These are phyloP conservation scores for Saitozyma sp. DNA, from an alignment of 768 basidiomycete genomes.

Conservation along the genomic window DNA sequence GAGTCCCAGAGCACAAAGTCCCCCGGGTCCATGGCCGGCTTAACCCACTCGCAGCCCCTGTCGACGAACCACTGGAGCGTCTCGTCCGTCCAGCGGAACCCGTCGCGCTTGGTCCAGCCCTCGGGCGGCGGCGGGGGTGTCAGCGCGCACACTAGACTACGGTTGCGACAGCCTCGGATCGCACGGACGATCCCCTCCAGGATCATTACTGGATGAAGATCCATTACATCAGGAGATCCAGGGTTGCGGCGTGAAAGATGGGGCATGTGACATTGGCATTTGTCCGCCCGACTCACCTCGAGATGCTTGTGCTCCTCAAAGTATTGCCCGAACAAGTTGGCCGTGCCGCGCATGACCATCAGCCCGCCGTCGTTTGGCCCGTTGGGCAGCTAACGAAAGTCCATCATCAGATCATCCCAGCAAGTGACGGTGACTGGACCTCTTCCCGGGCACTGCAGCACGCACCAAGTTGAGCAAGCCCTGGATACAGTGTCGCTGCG, in stretches of 20 bases:
- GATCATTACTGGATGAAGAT: too few relatives aligned
- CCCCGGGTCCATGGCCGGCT: conserved; percentile 39
- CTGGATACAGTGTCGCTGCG: conserved; percentile 9
- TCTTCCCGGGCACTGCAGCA: too few relatives aligned
- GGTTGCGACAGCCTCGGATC: too few relatives aligned
- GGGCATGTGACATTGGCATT: background rate
- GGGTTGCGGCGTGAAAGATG: background rate
- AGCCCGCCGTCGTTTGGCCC: conserved; percentile 39
- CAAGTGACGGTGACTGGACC: too few relatives aligned
- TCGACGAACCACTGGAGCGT: conserved; percentile 45
- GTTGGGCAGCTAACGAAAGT: conserved; percentile 9
- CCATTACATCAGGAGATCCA: background rate
- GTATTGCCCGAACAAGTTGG: conserved; percentile 6
- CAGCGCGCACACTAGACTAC: background rate
- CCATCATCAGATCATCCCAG: background rate
- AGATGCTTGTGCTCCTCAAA: conserved; percentile 15
- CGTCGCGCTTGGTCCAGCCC: conserved; percentile 19
- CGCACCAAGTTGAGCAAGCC: background rate
- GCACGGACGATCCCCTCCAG: too few relatives aligned
- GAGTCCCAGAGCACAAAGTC: conserved; percentile 46
- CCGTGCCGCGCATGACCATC: conserved; percentile 13
- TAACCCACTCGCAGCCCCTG: conserved; percentile 43
- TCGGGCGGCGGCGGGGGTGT: conserved; percentile 4
- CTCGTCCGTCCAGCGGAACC: conserved; percentile 22
- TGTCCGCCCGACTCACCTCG: background rate